Base-by-base conservation (phyloP, 305 asterid genomes). In the Withania somnifera region DNA sequence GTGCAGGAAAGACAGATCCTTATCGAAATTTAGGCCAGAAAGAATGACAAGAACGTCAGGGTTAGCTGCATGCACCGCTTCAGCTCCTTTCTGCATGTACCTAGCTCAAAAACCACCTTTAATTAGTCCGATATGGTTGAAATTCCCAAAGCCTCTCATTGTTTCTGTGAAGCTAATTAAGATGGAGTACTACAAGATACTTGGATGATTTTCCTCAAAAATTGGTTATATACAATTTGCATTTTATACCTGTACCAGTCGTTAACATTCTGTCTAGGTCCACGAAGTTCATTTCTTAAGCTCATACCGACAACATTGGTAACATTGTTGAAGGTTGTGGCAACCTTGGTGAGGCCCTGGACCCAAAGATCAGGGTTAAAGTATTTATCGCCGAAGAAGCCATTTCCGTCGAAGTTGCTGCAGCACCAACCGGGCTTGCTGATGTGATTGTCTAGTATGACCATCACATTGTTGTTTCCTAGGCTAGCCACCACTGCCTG, bases 391-490 rank as follows among this genome's bases (percentile, higher is more conserved):
- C 99, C 97, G 28, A 96, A 96, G 90, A 96, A 94, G 58, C 98
- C 98, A 85, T 92, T 94, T 15, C 97, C 98, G n/a, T 96, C 98
- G 34, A 14, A 82, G 24, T 63, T 87, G 89, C 98, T 93, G 87
- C 99, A 94, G 80, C 99, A 93, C 98, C 99, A 93, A 17, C 98
- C 98, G 11, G 98, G 99, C 84, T 90, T 96, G 78, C 98, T 96
- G 61, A 91, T 83, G 79, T 94, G 99, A 87, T 96, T 96, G 86
- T 96, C 99, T 63, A 94, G 80, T 68, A 96, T 83, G 54, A 92
- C 83, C 99, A 96, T 88, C 89, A 96, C 96, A 28, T 94, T 90
- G 84, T 90, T 86, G 83, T 61, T 90, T 34, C 88, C 91, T 45
- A 96, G 93, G 79, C 98, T 90, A 36, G 85, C 91, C 86, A 94